A percentile compares a stretch with the other conserved stretches of the same genome.
Conservation (phyloP, 176 grass and related monocot genomes). For the Ampelocalamus luodianensis region DNA sequence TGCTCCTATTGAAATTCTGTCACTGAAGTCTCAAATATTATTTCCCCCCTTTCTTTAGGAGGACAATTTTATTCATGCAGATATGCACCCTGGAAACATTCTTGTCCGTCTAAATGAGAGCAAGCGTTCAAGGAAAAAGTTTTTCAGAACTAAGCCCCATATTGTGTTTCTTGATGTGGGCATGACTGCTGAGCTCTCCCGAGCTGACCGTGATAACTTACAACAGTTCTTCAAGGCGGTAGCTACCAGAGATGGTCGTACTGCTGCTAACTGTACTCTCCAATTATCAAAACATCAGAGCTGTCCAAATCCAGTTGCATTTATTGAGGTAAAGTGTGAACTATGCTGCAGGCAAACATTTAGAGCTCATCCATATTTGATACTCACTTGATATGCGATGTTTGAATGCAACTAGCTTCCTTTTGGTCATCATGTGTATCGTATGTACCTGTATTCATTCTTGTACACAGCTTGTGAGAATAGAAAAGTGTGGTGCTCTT, state of each 20-base stretch:
- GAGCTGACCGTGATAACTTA: constrained; percentile 79
- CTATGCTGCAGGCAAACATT: constrained; percentile 27
- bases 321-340: constrained; percentile 72
- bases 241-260: constrained; percentile 77
- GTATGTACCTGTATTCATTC: constrained; percentile 18
- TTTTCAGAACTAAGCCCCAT: constrained; percentile 85
- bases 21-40: constrained; percentile 6
- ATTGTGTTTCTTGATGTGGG: constrained; percentile 95
- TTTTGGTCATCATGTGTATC: constrained; percentile 27
- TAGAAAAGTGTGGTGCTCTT: not conserved
- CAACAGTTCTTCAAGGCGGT: constrained; percentile 92
- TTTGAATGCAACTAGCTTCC: constrained; percentile 4
- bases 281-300: constrained; percentile 78
- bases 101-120: constrained; percentile 76
- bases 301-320: constrained; percentile 83
- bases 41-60: constrained; percentile 53
- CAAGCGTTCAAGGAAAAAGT: constrained; percentile 52
- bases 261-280: constrained; percentile 86
- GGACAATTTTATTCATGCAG: constrained; percentile 98
- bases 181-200: constrained; percentile 91
- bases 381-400: constrained; percentile 14
- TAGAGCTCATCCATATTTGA: constrained; percentile 23
- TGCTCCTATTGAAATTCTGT: constrained; percentile 7
- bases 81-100: constrained; percentile 98
- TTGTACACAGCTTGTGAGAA: constrained; percentile 23